phyloP scores from a whole-genome alignment of 768 basidiomycete genomes.

The Myochromella boudieri region DNA sequence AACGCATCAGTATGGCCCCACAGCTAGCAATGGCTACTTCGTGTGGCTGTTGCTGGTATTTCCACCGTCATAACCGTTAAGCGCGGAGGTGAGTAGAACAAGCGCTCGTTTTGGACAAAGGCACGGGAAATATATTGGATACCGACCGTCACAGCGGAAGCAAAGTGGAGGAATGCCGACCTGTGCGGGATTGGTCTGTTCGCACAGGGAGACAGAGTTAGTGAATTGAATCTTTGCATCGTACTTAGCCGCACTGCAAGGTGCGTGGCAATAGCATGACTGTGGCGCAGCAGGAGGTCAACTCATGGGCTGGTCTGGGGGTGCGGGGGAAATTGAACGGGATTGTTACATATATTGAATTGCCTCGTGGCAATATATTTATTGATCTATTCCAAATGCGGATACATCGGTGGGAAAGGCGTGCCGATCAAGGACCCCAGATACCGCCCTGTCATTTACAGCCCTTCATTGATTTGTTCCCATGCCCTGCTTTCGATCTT shows the following conservation, averaged over 20 bases:
- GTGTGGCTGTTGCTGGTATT: too few relatives aligned
- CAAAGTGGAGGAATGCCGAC: too few relatives aligned
- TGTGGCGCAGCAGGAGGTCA: too few relatives aligned
- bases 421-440: conserved; percentile 21
- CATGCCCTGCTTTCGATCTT: conserved; percentile 19
- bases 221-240: too few relatives aligned
- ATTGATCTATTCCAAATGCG: conserved; percentile 1
- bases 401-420: conserved; percentile 8
- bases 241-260: too few relatives aligned
- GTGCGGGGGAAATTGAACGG: too few relatives aligned
- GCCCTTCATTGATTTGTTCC: conserved; percentile 10
- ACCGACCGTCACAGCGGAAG: too few relatives aligned
- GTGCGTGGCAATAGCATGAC: too few relatives aligned
- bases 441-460: conserved; percentile 11
- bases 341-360: background rate
- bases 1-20: too few relatives aligned
- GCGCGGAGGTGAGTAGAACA: conserved; percentile 10
- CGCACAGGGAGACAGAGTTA: conserved; percentile 8
- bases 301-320: too few relatives aligned
- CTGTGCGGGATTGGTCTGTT: too few relatives aligned
- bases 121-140: conserved; percentile 4
- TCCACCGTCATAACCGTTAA: conserved; percentile 14
- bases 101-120: background rate
- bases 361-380: conserved; percentile 6
- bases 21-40: too few relatives aligned